Evolutionary conservation across 1,284 basidiomycete species (phyloP).

Genomic region (Cutaneotrichosporon cutaneum): DNA sequence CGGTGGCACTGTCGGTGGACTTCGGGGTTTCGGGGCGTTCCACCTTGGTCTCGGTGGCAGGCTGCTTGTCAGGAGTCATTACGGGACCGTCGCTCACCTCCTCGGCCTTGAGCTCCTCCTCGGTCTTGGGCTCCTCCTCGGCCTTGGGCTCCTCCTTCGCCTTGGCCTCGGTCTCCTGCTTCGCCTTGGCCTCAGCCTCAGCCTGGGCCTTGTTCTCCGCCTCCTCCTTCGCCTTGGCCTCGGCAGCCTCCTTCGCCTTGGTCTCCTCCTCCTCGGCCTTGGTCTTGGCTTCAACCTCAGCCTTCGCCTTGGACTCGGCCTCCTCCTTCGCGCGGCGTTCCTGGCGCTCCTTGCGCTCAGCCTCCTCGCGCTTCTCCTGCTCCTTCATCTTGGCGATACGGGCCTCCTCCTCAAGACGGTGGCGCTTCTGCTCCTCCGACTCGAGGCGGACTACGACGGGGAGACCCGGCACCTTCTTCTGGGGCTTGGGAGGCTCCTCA

Average conservation of each 20-base stretch:
- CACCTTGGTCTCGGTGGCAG: conserved; percentile 41
- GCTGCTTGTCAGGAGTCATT: conserved; percentile 18
- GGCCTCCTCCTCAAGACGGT: conserved; percentile 50
- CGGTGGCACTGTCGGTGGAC: neutral
- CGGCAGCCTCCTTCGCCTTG: conserved; percentile 16
- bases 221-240: conserved; percentile 33
- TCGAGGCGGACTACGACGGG: conserved; percentile 56
- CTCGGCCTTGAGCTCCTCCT: conserved; percentile 28
- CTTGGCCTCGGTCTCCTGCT: conserved; percentile 49
- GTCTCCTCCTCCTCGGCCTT: conserved; percentile 56
- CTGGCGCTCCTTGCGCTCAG: conserved; percentile 46
- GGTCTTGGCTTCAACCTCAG: conserved; percentile 55
- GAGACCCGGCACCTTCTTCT: conserved; percentile 37
- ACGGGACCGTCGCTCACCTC: conserved; percentile 35
- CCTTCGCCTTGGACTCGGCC: conserved; percentile 37
- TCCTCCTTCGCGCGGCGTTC: conserved; percentile 37
- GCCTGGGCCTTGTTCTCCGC: conserved; percentile 37
- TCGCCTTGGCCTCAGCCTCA: conserved; percentile 46
- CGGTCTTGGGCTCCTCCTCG: conserved; percentile 29
- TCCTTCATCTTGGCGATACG: conserved; percentile 43
- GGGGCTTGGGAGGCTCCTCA: conserved; percentile 28
- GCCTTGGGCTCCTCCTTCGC: conserved; percentile 51
- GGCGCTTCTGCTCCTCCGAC: conserved; percentile 55
- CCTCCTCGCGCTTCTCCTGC: conserved; percentile 46
- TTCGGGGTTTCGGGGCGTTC: conserved; percentile 48